phyloP scores from a whole-genome alignment of 2,329 filamentous ascomycete genomes.

The Dactylella cylindrospora region DNA sequence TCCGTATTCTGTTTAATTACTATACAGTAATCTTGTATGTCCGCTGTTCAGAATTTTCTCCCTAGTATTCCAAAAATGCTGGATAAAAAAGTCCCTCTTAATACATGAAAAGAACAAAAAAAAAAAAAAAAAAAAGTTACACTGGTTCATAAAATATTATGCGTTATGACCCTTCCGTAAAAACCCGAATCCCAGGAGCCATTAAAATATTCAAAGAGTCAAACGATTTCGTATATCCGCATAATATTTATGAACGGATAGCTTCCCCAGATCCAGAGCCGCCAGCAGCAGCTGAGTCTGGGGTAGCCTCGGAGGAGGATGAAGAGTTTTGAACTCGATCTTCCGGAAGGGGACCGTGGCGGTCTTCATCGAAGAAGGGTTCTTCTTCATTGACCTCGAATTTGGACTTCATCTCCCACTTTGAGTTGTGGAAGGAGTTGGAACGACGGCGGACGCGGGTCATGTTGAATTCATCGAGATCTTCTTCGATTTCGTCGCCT shows the following conservation, averaged over 20 bases:
- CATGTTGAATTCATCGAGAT: conserved; percentile 72
- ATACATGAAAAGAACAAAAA: conserved; percentile 29
- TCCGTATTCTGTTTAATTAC: no score
- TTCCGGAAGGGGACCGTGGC: conserved; percentile 62
- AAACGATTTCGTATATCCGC: background rate
- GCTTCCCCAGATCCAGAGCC: conserved; percentile 28
- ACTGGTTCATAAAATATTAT: no score
- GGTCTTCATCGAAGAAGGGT: conserved; percentile 83
- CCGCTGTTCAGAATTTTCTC: no score
- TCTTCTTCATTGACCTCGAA: conserved; percentile 89
- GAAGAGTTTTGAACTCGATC: conserved; percentile 11
- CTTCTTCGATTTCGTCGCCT: conserved; percentile 82
- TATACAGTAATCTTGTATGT: no score
- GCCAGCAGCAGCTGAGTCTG: conserved; percentile 18
- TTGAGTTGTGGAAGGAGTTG: conserved; percentile 74
- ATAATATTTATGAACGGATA: conserved; percentile 30
- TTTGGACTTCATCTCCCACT: conserved; percentile 83
- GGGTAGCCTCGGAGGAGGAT: background rate
- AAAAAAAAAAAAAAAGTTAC: conserved; percentile 24
- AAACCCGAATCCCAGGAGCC: background rate
- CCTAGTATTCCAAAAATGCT: no score
- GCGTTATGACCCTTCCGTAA: no score
- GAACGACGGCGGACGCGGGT: conserved; percentile 85
- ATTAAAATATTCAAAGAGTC: background rate
- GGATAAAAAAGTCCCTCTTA: no score